These are phyloP conservation scores for Talaromyces islandicus DNA, from an alignment of 2,329 filamentous ascomycete species.

Conservation along the genomic window DNA sequence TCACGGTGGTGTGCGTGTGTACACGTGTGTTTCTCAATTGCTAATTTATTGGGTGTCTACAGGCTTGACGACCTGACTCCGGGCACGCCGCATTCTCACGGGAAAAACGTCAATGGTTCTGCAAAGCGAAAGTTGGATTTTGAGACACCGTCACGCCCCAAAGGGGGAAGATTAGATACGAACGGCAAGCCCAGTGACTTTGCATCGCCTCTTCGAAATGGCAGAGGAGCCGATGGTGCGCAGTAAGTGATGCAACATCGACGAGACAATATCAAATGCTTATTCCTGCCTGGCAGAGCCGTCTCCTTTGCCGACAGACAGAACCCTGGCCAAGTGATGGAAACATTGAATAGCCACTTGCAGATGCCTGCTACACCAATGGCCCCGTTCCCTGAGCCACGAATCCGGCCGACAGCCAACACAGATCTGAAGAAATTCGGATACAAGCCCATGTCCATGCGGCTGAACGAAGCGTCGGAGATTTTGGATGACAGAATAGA, in stretches of 20 bases:
- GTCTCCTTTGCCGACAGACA: slow-evolving; percentile 67
- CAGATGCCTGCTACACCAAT: slow-evolving; percentile 61
- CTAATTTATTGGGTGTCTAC: not conserved
- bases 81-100: slow-evolving; percentile 46
- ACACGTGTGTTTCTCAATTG: slow-evolving; percentile 13
- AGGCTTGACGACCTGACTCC: slow-evolving; percentile 65
- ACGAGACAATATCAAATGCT: not conserved
- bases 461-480: slow-evolving; percentile 84
- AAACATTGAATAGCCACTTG: slow-evolving; percentile 75
- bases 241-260: slow-evolving; percentile 27
- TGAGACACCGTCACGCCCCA: slow-evolving; percentile 41
- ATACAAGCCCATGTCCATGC: slow-evolving; percentile 94
- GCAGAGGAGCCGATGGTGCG: slow-evolving; percentile 28
- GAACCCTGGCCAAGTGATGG: slow-evolving; percentile 74
- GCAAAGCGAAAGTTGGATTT: slow-evolving; percentile 49
- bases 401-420: slow-evolving; percentile 77
- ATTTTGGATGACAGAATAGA: slow-evolving; percentile 94
- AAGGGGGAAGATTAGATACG: slow-evolving; percentile 38
- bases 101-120: slow-evolving; percentile 31
- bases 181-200: slow-evolving; percentile 46
- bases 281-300: slow-evolving; percentile 33
- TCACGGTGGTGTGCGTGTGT: not conserved
- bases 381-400: slow-evolving; percentile 65
- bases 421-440: slow-evolving; percentile 85
- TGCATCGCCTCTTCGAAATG: slow-evolving; percentile 30